Evolutionary conservation across 768 basidiomycete species (phyloP).

Genomic region (Solioccasus polychromus): DNA sequence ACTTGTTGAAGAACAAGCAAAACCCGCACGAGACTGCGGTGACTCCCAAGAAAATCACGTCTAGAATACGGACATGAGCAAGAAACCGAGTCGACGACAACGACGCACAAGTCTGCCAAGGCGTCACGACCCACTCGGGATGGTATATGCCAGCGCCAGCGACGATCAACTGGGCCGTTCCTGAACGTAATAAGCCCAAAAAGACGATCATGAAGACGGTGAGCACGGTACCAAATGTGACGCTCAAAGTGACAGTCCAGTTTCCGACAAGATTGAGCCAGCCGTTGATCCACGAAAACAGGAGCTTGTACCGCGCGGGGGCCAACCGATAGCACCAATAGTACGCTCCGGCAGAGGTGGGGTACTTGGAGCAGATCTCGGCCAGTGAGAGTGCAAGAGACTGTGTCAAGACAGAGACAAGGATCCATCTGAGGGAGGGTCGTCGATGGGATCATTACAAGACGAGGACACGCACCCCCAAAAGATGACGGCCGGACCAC

Average conservation of each 20-base stretch:
- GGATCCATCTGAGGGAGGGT: conserved; percentile 41
- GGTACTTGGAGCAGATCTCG: conserved; percentile 59
- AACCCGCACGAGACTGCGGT: conserved; percentile 45
- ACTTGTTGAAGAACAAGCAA: conserved; percentile 55
- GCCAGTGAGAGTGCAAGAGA: conserved; percentile 52
- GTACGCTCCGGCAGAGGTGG: conserved; percentile 59
- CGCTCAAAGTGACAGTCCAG: conserved; percentile 66
- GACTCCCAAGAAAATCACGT: conserved; percentile 57
- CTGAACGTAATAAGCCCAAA: conserved; percentile 14
- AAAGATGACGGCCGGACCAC: conserved; percentile 55
- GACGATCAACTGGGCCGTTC: conserved; percentile 57
- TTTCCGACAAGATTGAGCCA: conserved; percentile 69
- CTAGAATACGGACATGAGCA: conserved; percentile 25
- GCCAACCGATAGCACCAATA: conserved; percentile 67
- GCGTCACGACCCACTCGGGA: conserved; percentile 53
- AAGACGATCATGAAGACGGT: too few relatives aligned
- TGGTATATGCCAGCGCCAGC: conserved; percentile 58
- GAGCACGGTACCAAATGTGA: conserved; percentile 59
- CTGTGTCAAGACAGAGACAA: conserved; percentile 48
- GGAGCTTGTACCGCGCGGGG: conserved; percentile 46
- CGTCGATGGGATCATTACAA: conserved; percentile 1
- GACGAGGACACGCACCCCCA: too few relatives aligned
- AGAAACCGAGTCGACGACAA: background rate
- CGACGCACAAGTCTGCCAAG: conserved; percentile 59
- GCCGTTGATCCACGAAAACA: conserved; percentile 64